phyloP scores from a whole-genome alignment of 2,329 filamentous ascomycete genomes.

The Pleomassaria siparia region DNA sequence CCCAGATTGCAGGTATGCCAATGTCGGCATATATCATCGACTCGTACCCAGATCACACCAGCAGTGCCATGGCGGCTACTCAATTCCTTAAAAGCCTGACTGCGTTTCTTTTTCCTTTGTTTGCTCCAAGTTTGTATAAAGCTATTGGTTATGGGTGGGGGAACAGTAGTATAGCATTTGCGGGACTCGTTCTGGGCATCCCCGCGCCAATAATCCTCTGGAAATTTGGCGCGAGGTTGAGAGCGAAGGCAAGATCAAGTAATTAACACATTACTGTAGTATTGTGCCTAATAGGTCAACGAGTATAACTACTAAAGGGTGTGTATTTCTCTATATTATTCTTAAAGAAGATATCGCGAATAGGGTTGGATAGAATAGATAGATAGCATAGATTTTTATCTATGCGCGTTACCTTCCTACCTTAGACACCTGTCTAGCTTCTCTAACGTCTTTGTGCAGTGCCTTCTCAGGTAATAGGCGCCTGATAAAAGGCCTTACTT shows the following conservation, averaged over 20 bases:
- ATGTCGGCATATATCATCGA: conserved; percentile 65
- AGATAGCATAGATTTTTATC: too few relatives aligned
- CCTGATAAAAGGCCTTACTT: too few relatives aligned
- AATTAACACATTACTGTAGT: too few relatives aligned
- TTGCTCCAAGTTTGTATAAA: conserved; percentile 38
- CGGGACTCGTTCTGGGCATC: conserved; percentile 27
- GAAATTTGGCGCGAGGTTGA: conserved; percentile 44
- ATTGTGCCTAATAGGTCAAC: too few relatives aligned
- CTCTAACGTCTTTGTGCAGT: too few relatives aligned
- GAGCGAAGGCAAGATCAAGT: conserved; percentile 5
- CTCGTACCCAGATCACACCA: conserved; percentile 48
- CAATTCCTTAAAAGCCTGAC: conserved; percentile 23
- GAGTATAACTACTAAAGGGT: too few relatives aligned
- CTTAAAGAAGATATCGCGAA: too few relatives aligned
- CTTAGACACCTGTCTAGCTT: too few relatives aligned
- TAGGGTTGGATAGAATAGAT: too few relatives aligned
- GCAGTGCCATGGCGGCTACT: conserved; percentile 20
- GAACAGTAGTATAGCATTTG: conserved; percentile 30
- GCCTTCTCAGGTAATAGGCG: too few relatives aligned
- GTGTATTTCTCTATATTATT: too few relatives aligned
- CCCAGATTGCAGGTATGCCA: conserved; percentile 39
- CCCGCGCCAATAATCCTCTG: conserved; percentile 49
- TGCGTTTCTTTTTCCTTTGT: conserved; percentile 40
- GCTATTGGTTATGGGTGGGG: conserved; percentile 43
- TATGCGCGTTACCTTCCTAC: too few relatives aligned